Evolutionary conservation across 768 basidiomycete species (phyloP), one percentile per base, ranked within the genome.

Genomic region (Pisolithus orientalis): DNA sequence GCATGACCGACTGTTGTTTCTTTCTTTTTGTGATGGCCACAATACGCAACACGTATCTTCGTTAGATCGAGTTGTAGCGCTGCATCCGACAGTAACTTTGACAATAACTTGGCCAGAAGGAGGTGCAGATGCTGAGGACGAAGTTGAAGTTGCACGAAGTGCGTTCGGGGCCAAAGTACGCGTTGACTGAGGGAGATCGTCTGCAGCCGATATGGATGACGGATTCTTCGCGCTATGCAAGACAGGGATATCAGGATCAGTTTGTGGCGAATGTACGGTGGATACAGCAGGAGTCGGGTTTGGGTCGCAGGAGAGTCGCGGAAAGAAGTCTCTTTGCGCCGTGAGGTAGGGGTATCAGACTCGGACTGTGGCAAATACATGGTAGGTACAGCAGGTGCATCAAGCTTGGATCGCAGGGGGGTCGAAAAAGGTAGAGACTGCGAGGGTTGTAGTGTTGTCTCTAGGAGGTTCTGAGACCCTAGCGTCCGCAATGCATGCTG

Each of bases 21-120:
- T 37, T 86, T 60, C 44, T 75, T 77, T 53, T 81, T 67, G 58
- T 91, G 90, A 60, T 87, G 82, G 62, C 73, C 72, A 58, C 87
- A 90, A 64, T 82, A 89, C n/a, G 75, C 57, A 17, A 50, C 68
- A 9, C 64, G 66, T 4, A 39, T 68, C 79, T 57, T 76, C 79
- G 9, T 80, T 84, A 13, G 77, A 70, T 61, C 80, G 81, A 16
- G 86, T 90, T 39, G 75, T 68, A 5, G 80, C 85, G 53, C 72
- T 72, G 60, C 89, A 91, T 59, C 80, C 85, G 17, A 43, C 27
- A 5, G 53, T 59, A 38, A 47, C 52, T 32, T 34, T 62, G 37
- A 44, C 28, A 5, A 52, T 60, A 39, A 48, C 50, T 31, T 29
- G 62, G 34, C 53, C 55, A 14, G 58, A 32, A 51, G 61, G 56